These are phyloP conservation scores for Apiotrichum mycotoxinovorans DNA, from an alignment of 1,284 basidiomycete species.

Conservation along the genomic window DNA sequence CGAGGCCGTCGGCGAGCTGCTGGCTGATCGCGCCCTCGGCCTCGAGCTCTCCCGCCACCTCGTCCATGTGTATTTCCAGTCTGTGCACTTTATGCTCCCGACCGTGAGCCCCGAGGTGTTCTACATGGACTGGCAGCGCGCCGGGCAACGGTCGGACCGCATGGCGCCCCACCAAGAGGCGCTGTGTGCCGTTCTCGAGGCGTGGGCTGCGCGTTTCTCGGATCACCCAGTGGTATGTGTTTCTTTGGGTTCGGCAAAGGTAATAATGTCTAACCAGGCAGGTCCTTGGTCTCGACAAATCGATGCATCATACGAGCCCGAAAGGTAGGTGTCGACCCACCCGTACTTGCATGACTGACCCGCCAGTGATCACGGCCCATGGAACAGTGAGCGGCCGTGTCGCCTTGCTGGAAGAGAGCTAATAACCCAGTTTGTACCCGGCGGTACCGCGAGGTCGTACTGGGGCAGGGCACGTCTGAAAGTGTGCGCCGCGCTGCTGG, in stretches of 20 bases:
- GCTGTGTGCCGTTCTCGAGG: conserved; percentile 40
- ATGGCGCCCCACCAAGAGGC: conserved; percentile 36
- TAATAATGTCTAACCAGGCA: conserved; percentile 3
- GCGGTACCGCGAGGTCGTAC: conserved; percentile 22
- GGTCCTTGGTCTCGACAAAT: conserved; percentile 25
- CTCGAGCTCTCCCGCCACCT: conserved; percentile 33
- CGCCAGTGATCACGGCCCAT: conserved; percentile 25
- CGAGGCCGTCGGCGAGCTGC: conserved; percentile 26
- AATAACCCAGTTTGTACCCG: not conserved
- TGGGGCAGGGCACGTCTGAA: conserved; percentile 30
- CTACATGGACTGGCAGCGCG: conserved; percentile 35
- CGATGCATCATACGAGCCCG: conserved; percentile 6
- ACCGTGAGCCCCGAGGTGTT: conserved; percentile 38
- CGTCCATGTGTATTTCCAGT: conserved; percentile 34
- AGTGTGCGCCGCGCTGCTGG: conserved; percentile 32
- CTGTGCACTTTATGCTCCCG: conserved; percentile 36
- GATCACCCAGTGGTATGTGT: conserved; percentile 35
- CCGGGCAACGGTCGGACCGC: conserved; percentile 34
- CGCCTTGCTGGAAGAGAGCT: not conserved
- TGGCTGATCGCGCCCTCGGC: conserved; percentile 37
- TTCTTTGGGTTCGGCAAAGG: too few relatives aligned
- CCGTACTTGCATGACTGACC: too few relatives aligned
- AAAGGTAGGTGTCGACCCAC: not conserved
- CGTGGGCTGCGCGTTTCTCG: conserved; percentile 42
- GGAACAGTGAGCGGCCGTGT: conserved; percentile 20